Evolutionary conservation across 2,329 filamentous ascomycete species (phyloP).

Genomic region (Fusarium sp.): DNA sequence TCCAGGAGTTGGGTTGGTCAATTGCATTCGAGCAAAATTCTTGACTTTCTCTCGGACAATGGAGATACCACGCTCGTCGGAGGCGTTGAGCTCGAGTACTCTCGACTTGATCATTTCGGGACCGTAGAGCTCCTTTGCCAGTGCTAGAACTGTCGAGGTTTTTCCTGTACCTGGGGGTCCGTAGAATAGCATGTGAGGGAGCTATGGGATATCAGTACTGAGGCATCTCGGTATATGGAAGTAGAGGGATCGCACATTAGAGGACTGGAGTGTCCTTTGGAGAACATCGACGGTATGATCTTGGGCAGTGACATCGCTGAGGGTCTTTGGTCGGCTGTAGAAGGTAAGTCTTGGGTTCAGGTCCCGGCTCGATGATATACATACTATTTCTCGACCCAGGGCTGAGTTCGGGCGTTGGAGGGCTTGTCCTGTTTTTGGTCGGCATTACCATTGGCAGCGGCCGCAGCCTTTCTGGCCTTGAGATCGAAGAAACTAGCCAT

Average conservation of each 20-base stretch:
- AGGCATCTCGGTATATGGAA: not conserved
- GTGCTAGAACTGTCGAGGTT: conserved; percentile 95
- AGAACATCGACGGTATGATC: conserved; percentile 97
- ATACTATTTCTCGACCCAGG: conserved; percentile 99
- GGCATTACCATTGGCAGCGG: conserved; percentile 74
- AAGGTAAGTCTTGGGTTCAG: conserved; percentile 15
- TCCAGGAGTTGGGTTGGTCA: conserved; percentile 83
- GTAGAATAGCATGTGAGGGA: conserved; percentile 99
- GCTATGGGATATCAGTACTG: conserved; percentile 55
- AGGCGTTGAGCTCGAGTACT: conserved; percentile 99
- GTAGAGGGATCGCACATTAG: conserved; percentile 74
- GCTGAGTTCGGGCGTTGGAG: conserved; percentile 77
- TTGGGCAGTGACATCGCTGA: conserved; percentile 96
- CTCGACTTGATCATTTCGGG: conserved; percentile 93
- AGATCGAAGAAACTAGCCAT: conserved; percentile 98
- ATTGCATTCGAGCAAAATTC: conserved; percentile 95
- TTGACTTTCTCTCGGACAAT: conserved; percentile 99
- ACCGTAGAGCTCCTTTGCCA: conserved; percentile 97
- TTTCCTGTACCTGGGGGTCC: conserved; percentile 98
- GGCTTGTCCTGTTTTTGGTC: conserved; percentile 76
- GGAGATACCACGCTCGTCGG: conserved; percentile 96
- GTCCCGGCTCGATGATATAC: conserved; percentile 44
- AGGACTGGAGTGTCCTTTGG: conserved; percentile 91
- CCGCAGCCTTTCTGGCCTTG: conserved; percentile 87
- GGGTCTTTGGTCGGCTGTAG: conserved; percentile 87